Base-by-base conservation (phyloP, 176 grass and related monocot genomes). In the bread wheat (Triticum aestivum) region DNA sequence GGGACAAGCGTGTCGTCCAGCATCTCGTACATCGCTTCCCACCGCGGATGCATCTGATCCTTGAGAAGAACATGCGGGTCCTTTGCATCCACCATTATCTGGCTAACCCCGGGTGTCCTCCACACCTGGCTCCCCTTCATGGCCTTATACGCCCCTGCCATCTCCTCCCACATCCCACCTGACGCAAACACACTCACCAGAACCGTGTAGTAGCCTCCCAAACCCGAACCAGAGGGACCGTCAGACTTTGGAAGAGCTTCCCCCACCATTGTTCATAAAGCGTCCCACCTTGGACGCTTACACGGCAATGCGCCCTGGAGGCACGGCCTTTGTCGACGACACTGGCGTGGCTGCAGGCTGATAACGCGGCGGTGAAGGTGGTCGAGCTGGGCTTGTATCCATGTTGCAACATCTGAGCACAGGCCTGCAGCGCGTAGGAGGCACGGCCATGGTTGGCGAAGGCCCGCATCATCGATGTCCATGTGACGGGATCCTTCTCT, bases 381-480 rank as follows among this genome's bases (percentile, higher is more conserved):
- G 90, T 93, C 2, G 79, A 92, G 83, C 71, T 94, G 29, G 95
- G 93, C 11, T 84, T 86, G 42, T 92, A 79, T 44, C 84, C 83
- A 62, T 51, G 42, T 68, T 66, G 83, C 84, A 93, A 61, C 78
- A 92, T 88, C 79, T 91, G 80, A 20, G 94, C 84, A 61, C 93
- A 67, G 24, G 73, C 56, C 20, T 82, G 83, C 20, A 93, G 76
- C 0, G 91, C 93, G 23, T 74, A 37, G 15, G 70, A 68, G 56
- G 59, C 86, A 64, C 56, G 38, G 2, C 95, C 89, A 89, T 98
- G 92, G 83, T 87, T 89, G 4, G 91, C 89, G 14, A 94, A 98
- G 42, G 89, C 93, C 78, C 89, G 83, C 39, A 95, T 89, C 54
- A 90, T 77, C 8, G 88, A 92, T 39, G 92, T 95, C 95, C 95